Evolutionary conservation across 192 early-diverging fungal genomes (phyloP).

Genomic region (Coemansia sp.): DNA sequence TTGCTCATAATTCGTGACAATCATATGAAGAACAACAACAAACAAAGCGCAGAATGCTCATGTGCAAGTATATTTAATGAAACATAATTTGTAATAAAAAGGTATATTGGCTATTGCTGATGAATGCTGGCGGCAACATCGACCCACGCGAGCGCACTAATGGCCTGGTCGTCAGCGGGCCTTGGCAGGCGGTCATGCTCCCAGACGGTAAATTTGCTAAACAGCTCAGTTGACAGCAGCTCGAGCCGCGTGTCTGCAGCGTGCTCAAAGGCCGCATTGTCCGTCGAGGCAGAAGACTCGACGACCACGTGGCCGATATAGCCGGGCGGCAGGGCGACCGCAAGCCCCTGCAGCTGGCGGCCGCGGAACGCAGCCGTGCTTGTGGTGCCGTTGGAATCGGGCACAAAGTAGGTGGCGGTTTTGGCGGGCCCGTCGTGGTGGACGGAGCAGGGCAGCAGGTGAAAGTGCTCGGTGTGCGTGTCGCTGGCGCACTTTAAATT

Average conservation of each 20-base stretch:
- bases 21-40: too few relatives aligned
- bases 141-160: constrained; percentile 33
- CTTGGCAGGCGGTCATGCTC: constrained; percentile 41
- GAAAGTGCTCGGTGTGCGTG: not conserved
- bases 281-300: not conserved
- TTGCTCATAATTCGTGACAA: too few relatives aligned
- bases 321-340: constrained; percentile 5
- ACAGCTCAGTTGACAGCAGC: constrained; percentile 15
- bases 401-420: constrained; percentile 28
- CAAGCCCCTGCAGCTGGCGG: constrained; percentile 33
- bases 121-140: constrained; percentile 35
- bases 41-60: too few relatives aligned
- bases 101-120: not conserved
- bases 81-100: not conserved
- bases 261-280: constrained; percentile 27
- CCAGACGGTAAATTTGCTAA: constrained; percentile 30
- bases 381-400: constrained; percentile 11
- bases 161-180: constrained; percentile 33
- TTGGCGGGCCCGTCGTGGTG: constrained; percentile 34
- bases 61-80: too few relatives aligned
- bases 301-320: constrained; percentile 36
- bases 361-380: constrained; percentile 37
- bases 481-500: constrained; percentile 4
- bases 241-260: constrained; percentile 4
- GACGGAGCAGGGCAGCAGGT: constrained; percentile 32